A percentile compares a stretch with the other conserved stretches of the same genome.
These are phyloP conservation scores for Trichoderma atrobrunneum DNA, from an alignment of 2,329 filamentous ascomycete species.

Conservation along the genomic window DNA sequence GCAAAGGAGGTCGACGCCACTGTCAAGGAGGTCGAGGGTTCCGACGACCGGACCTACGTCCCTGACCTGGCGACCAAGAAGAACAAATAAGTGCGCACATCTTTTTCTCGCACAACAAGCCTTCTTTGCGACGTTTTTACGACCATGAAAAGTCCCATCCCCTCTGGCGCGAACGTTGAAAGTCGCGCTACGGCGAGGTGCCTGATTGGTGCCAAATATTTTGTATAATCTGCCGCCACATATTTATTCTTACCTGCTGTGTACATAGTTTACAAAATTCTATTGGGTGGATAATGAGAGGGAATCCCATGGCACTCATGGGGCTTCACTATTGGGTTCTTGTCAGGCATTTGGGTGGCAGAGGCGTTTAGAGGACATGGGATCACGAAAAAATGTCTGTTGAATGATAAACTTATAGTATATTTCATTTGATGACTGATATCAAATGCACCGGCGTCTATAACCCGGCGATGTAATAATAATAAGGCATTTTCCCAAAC, in stretches of 20 bases:
- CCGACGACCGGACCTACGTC: constrained; percentile 50
- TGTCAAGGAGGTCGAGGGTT: constrained; percentile 66
- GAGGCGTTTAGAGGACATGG: constrained; percentile 7
- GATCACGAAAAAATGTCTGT: constrained; percentile 6
- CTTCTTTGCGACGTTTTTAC: constrained; percentile 18
- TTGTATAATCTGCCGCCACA: constrained; percentile 3
- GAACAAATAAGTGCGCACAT: constrained; percentile 28
- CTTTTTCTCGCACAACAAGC: not conserved
- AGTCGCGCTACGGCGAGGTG: not conserved
- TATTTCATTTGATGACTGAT: constrained; percentile 17
- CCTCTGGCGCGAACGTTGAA: not conserved
- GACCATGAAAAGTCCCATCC: constrained; percentile 1
- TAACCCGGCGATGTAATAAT: constrained; percentile 15
- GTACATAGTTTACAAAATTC: not conserved
- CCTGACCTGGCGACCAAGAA: constrained; percentile 44
- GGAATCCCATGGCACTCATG: not conserved
- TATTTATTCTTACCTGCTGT: not conserved
- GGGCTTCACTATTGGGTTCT: not conserved
- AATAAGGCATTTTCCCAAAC: constrained; percentile 13
- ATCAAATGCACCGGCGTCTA: constrained; percentile 8
- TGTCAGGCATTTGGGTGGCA: not conserved
- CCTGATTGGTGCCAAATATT: not conserved
- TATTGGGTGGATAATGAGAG: not conserved
- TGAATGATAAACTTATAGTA: constrained; percentile 12
- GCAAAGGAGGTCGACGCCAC: constrained; percentile 71